Percentiles rank a stretch among this genome's conserved stretches.
These are phyloP conservation scores for Meyerozyma guilliermondii DNA, from an alignment of 1,139 yeast species.

Conservation along the genomic window DNA sequence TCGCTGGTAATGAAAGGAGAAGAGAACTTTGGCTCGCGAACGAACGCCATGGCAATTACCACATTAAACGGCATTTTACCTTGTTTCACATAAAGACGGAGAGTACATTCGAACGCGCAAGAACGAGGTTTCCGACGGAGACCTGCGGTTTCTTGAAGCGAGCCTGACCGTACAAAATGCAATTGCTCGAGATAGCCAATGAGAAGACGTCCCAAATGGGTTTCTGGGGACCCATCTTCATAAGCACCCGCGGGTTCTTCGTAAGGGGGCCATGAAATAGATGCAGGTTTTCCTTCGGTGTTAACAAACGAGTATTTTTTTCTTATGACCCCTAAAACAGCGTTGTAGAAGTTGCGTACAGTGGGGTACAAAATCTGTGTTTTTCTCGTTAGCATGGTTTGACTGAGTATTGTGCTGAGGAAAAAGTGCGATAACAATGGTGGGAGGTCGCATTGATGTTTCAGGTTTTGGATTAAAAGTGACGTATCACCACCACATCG, in stretches of 20 bases:
- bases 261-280: constrained; percentile 1
- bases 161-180: neutral
- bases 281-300: neutral
- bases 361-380: neutral
- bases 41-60: neutral
- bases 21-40: constrained; percentile 1
- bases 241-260: constrained; percentile 4
- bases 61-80: neutral
- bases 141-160: neutral
- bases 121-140: neutral
- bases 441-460: neutral
- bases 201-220: constrained; percentile 1
- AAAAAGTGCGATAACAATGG: neutral
- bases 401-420: neutral
- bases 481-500: neutral
- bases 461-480: no score
- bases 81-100: neutral
- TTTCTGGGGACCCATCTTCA: constrained; percentile 2
- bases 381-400: neutral
- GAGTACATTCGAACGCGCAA: neutral
- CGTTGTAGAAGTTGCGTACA: neutral
- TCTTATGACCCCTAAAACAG: neutral
- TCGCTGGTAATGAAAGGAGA: constrained; percentile 6
- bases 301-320: neutral
- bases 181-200: neutral